Conservation (phyloP, 1,139 yeast species). For the Pichia sp. region DNA sequence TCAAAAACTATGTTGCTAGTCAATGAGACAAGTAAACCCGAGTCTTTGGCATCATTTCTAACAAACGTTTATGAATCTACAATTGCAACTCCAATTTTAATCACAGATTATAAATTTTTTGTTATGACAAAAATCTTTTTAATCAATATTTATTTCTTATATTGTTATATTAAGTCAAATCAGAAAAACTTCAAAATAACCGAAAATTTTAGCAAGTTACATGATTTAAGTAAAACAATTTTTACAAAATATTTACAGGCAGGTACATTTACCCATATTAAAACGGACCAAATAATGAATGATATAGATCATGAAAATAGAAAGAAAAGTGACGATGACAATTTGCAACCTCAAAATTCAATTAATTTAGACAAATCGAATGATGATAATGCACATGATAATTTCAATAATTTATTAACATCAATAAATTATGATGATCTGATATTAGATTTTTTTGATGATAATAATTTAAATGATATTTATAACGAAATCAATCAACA, state of each 20-base stretch:
- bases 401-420: neutral
- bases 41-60: constrained; percentile 1
- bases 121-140: constrained; percentile 9
- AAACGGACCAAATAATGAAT: constrained; percentile 1
- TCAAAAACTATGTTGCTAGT: neutral
- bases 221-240: constrained; percentile 2
- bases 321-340: neutral
- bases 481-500: constrained; percentile 4
- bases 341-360: neutral
- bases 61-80: constrained; percentile 8
- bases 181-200: neutral
- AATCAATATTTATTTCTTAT: constrained; percentile 9
- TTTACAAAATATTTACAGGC: constrained; percentile 1
- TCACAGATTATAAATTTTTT: constrained; percentile 11
- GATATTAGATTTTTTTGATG: constrained; percentile 3
- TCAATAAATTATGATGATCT: constrained; percentile 1
- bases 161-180: constrained; percentile 6
- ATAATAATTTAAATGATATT: constrained; percentile 1
- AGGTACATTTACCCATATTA: constrained; percentile 6
- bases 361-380: neutral
- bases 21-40: constrained; percentile 1
- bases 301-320: neutral
- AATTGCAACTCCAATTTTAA: constrained; percentile 4
- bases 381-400: neutral
- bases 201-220: constrained; percentile 4